Evolutionary conservation across 163 green algal genomes (phyloP).

Genomic region (Trebouxiophyceae sp.): DNA sequence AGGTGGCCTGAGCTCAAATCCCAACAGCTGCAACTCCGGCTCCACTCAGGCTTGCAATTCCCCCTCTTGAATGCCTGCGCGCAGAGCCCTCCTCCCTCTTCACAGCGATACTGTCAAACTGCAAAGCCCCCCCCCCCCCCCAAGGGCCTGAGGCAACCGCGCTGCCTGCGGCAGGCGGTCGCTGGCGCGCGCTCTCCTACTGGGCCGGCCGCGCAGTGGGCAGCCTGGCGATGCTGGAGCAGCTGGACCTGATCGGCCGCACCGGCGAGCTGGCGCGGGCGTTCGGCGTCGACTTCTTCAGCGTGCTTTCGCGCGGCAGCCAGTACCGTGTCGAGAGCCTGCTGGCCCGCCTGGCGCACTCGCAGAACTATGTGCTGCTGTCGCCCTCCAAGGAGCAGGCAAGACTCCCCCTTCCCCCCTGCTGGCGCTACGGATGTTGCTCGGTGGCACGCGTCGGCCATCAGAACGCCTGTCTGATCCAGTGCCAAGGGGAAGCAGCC

Average conservation of each 20-base stretch:
- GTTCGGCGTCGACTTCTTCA: conserved; percentile 91
- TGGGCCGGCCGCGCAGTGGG: conserved; percentile 43
- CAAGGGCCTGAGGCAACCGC: too few species aligned
- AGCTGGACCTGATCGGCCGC: conserved; percentile 79
- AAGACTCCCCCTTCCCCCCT: too few species aligned
- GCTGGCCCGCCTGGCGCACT: conserved; percentile 77
- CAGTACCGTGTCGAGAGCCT: conserved; percentile 90
- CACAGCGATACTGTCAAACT: too few species aligned
- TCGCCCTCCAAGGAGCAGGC: conserved; percentile 51
- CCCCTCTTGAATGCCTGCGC: too few species aligned
- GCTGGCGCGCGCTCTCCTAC: conserved; percentile 44
- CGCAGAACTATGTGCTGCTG: conserved; percentile 79
- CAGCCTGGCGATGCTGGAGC: conserved; percentile 74
- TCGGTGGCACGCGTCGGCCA: neutral
- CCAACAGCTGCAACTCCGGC: too few species aligned
- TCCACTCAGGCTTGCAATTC: too few species aligned
- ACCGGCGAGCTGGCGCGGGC: conserved; percentile 45
- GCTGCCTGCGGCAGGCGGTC: conserved; percentile 32
- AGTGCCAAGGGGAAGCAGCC: neutral
- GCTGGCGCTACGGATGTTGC: too few species aligned
- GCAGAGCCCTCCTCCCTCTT: too few species aligned
- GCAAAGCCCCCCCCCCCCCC: too few species aligned
- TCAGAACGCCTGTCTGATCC: neutral
- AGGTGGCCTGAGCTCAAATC: too few species aligned
- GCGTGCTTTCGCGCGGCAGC: conserved; percentile 79